Evolutionary conservation across 164 flowering plant species (phyloP).

Genomic region (Dillenia turbinata): DNA sequence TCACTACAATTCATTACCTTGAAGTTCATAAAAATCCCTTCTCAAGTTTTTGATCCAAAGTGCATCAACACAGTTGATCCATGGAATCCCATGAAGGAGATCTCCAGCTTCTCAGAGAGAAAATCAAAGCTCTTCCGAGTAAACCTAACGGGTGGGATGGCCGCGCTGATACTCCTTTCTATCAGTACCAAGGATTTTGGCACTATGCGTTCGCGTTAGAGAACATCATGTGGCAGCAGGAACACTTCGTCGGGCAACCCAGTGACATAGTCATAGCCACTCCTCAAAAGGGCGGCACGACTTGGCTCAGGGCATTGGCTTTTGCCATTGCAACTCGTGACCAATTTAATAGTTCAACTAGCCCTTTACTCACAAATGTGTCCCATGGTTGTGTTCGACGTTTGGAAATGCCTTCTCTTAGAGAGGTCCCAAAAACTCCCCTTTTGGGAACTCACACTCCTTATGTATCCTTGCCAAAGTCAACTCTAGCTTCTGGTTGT

Average conservation of each 20-base stretch:
- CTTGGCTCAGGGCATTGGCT: slow-evolving; percentile 12
- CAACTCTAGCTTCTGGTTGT: not conserved
- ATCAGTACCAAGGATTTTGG: slow-evolving; percentile 12
- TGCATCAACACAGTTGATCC: too few species aligned
- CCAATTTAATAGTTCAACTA: not conserved
- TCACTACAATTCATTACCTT: too few species aligned
- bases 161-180: not conserved
- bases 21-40: too few species aligned
- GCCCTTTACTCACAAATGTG: slow-evolving; percentile 11
- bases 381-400: slow-evolving; percentile 19
- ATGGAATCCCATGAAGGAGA: too few species aligned
- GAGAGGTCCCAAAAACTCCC: not conserved
- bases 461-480: slow-evolving; percentile 7
- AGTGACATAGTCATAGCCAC: slow-evolving; percentile 3
- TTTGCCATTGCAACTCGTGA: slow-evolving; percentile 8
- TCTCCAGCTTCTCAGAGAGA: too few species aligned
- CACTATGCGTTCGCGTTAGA: not conserved
- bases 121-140: too few species aligned
- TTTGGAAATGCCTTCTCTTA: slow-evolving; percentile 8
- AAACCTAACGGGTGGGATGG: too few species aligned
- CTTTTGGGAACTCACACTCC: slow-evolving; percentile 18
- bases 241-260: slow-evolving; percentile 7
- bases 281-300: slow-evolving; percentile 14
- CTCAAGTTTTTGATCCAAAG: too few species aligned
- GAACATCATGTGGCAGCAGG: not conserved